phyloP scores from a whole-genome alignment of 202 grass and related monocot species.

The Schoenoplectus triqueter region DNA sequence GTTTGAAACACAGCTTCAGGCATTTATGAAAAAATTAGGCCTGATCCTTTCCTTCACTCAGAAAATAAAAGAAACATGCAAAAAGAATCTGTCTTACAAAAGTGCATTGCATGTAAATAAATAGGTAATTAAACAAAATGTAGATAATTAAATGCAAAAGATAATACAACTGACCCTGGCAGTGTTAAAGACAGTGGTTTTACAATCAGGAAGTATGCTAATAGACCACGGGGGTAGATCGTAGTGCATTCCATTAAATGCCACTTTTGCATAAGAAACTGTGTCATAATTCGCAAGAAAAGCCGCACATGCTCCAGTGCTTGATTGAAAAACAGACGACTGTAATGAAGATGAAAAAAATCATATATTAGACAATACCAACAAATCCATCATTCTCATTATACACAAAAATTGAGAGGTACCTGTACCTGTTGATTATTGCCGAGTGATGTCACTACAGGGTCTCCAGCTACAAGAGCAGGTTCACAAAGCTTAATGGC shows the following conservation, averaged over 20 bases:
- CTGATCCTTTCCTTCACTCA: neutral
- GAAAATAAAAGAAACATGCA: slow-evolving; percentile 18
- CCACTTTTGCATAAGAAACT: slow-evolving; percentile 69
- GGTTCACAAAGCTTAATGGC: slow-evolving; percentile 95
- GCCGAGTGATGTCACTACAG: slow-evolving; percentile 76
- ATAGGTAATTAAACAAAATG: slow-evolving; percentile 22
- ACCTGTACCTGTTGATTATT: slow-evolving; percentile 67
- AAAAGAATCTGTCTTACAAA: neutral
- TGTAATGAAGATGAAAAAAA: slow-evolving; percentile 44
- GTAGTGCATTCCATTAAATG: slow-evolving; percentile 90
- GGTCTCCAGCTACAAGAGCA: slow-evolving; percentile 73
- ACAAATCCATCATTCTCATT: slow-evolving; percentile 36
- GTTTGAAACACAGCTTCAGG: neutral
- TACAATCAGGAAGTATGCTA: slow-evolving; percentile 96
- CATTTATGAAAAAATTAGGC: neutral
- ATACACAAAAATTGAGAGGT: slow-evolving; percentile 20
- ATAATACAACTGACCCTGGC: slow-evolving; percentile 67
- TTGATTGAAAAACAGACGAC: slow-evolving; percentile 83
- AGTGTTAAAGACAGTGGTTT: slow-evolving; percentile 90
- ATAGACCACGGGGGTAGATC: slow-evolving; percentile 96
- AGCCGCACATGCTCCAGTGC: slow-evolving; percentile 70
- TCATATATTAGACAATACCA: slow-evolving; percentile 44
- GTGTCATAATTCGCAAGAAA: slow-evolving; percentile 91
- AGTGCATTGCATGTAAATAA: neutral
- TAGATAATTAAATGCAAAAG: slow-evolving; percentile 35